Conservation (phyloP, 2,329 filamentous ascomycete genomes). For the Cercospora zeae-maydis region DNA sequence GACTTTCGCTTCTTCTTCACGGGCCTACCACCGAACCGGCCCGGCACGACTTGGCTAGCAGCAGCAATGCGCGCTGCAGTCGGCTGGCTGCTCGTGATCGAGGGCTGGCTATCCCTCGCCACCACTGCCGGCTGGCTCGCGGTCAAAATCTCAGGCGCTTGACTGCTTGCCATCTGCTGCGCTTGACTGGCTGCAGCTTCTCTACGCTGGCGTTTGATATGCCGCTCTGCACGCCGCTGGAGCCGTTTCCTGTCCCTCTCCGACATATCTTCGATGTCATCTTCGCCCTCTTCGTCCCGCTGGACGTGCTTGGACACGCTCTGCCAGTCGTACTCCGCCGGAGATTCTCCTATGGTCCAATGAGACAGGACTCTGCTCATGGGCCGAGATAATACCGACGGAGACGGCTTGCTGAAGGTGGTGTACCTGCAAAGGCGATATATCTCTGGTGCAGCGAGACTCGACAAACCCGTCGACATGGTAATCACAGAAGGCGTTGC, state of each 20-base stretch:
- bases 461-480: constrained; percentile 26
- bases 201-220: constrained; percentile 41
- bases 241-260: constrained; percentile 38
- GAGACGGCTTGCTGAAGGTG: constrained; percentile 31
- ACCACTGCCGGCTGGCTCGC: constrained; percentile 28
- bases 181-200: constrained; percentile 35
- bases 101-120: constrained; percentile 14
- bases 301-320: constrained; percentile 32
- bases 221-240: constrained; percentile 40
- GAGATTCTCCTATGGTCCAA: constrained; percentile 41
- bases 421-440: constrained; percentile 40
- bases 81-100: constrained; percentile 26
- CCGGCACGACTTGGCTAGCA: constrained; percentile 36
- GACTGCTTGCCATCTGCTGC: constrained; percentile 30
- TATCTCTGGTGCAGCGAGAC: constrained; percentile 29
- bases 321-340: constrained; percentile 42
- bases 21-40: constrained; percentile 36
- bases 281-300: constrained; percentile 26
- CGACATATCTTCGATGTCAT: constrained; percentile 38
- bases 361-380: constrained; percentile 41
- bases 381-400: constrained; percentile 30
- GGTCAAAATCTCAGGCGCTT: constrained; percentile 31
- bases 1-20: constrained; percentile 43
- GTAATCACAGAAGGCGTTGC: constrained; percentile 33
- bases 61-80: constrained; percentile 11